Evolutionary conservation across 2,329 filamentous ascomycete genomes (phyloP).

Genomic region (Amauroascus verrucosus): DNA sequence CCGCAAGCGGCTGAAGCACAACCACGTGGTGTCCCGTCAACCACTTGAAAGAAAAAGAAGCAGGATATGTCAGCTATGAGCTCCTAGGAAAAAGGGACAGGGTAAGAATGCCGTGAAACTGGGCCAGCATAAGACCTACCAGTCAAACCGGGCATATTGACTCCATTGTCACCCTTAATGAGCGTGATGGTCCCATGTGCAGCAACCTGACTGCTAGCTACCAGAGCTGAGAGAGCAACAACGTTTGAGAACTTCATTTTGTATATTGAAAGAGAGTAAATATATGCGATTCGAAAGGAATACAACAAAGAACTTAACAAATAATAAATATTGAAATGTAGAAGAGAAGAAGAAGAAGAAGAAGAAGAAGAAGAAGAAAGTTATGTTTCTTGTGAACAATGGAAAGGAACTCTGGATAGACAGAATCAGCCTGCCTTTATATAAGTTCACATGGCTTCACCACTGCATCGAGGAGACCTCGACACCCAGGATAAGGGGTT

Average conservation of each 20-base stretch:
- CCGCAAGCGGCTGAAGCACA: constrained; percentile 5
- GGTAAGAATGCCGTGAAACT: background rate
- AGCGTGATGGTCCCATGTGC: constrained; percentile 7
- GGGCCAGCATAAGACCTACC: background rate
- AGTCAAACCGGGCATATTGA: constrained; percentile 9
- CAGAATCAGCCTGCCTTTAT: background rate
- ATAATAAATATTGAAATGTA: background rate
- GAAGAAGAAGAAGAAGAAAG: background rate
- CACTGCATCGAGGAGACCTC: background rate
- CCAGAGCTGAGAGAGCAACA: constrained; percentile 6
- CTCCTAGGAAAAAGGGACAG: background rate
- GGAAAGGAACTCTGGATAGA: background rate
- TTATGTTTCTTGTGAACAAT: background rate
- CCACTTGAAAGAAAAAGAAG: too few species aligned
- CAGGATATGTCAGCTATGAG: background rate
- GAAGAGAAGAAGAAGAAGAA: background rate
- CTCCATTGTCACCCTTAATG: constrained; percentile 8
- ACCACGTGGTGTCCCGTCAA: constrained; percentile 9
- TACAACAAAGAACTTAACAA: constrained; percentile 1
- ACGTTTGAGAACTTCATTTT: constrained; percentile 9
- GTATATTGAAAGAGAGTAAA: background rate
- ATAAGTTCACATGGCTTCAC: background rate
- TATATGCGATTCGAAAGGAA: background rate
- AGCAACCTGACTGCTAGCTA: constrained; percentile 10
- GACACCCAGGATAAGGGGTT: background rate